Evolutionary conservation across 2,329 filamentous ascomycete species (phyloP), one percentile per base, ranked within the genome.

Genomic region (Scedosporium aurantiacum): DNA sequence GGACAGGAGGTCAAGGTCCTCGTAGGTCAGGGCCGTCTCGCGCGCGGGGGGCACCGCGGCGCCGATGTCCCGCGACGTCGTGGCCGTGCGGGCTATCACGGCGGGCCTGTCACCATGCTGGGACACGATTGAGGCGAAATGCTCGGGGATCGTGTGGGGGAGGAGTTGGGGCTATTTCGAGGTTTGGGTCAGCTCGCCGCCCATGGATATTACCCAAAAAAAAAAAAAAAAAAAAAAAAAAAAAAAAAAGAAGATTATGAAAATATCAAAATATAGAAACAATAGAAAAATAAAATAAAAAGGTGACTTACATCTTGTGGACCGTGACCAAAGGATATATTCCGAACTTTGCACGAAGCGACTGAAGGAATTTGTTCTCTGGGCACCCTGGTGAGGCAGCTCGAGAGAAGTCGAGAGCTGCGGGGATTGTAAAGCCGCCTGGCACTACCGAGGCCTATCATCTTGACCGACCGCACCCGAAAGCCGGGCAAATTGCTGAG

Each of bases 21-120:
- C 76, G 72, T 96, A 97, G 0, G 86, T 93, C 61, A 95, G 77
- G 1, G 77, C 79, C 2, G 81, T 82, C 68, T 94, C 90, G 63
- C 85, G 76, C 56, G 67, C 66, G 23, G 32, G 10, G 58, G 21
- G 12, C 37, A 23, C 23, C 41, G 56, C 4, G 59, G 45, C 21
- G 58, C 57, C 25, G 50, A 41, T 23, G 76, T 78, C 1, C 78
- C 84, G 60, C 6, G 69, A 62, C 16, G 69, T 63, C 1, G 72
- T 68, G 0, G 80, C 79, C 0, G 76, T 70, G 58, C 81, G 78
- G 28, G 76, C 74, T 55, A 85, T 79, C 62, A 86, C 78, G 56
- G 85, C 84, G 0, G 78, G 79, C 5, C 79, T 79, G 71, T 91
- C 86, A 27, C 88, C 88, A 72, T 85, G 77, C 41, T 75, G 69